A percentile compares a stretch with the other conserved stretches of the same genome.
Evolutionary conservation across 2,329 filamentous ascomycete genomes (phyloP).

Genomic region (Thelonectria rubi): DNA sequence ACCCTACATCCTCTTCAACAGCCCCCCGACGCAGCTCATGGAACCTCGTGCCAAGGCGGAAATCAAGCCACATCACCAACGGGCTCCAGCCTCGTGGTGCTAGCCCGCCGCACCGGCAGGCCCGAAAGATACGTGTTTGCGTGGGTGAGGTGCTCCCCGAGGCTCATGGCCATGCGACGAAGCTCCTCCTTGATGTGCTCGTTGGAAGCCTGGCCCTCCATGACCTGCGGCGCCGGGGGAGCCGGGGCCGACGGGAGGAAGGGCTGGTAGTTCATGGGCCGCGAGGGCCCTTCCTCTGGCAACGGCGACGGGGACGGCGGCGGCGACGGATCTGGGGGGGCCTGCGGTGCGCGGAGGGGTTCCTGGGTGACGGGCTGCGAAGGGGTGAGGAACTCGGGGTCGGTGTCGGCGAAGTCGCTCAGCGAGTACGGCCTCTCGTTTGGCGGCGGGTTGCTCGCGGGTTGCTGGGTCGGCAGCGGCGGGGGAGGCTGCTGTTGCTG

Average conservation of each 20-base stretch:
- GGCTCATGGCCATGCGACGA: conserved; percentile 59
- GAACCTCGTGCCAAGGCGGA: neutral
- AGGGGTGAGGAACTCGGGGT: conserved; percentile 49
- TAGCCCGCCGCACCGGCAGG: conserved; percentile 50
- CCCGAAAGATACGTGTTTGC: conserved; percentile 56
- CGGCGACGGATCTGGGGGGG: conserved; percentile 30
- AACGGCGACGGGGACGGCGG: conserved; percentile 15
- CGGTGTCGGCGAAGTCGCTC: conserved; percentile 53
- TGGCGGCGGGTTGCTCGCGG: conserved; percentile 25
- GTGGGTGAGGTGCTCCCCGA: conserved; percentile 58
- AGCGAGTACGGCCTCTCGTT: conserved; percentile 49
- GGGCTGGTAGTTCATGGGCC: conserved; percentile 25
- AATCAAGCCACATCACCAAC: conserved; percentile 35
- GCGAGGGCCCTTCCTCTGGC: conserved; percentile 28
- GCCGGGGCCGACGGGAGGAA: conserved; percentile 50
- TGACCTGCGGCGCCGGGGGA: conserved; percentile 60
- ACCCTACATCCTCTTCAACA: neutral
- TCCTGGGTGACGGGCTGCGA: conserved; percentile 44
- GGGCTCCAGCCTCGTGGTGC: conserved; percentile 44
- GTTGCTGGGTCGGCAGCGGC: conserved; percentile 20
- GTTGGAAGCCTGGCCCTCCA: conserved; percentile 62
- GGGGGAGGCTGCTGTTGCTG: conserved; percentile 19
- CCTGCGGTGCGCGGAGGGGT: conserved; percentile 32
- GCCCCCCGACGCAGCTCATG: neutral
- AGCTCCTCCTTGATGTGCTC: conserved; percentile 63